Percentiles rank a stretch among this genome's conserved stretches.
Evolutionary conservation across 2,329 filamentous ascomycete genomes (phyloP).

Genomic region (Arthrinium phaeospermum): DNA sequence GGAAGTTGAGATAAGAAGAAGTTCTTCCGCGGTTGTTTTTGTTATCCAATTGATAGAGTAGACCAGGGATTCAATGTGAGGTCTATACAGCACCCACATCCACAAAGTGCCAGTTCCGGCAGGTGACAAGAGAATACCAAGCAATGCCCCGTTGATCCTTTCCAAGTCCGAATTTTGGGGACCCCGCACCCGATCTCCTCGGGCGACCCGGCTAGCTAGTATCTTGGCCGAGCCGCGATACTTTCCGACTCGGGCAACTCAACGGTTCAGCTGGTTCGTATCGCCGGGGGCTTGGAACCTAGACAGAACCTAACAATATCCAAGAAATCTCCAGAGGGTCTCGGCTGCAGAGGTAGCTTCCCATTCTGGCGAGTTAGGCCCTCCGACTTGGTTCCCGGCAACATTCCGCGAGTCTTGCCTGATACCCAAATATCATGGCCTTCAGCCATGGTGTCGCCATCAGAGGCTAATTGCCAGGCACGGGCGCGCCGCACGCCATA

Average conservation of each 20-base stretch:
- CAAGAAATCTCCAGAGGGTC: not conserved
- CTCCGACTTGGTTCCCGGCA: not conserved
- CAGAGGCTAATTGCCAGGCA: not conserved
- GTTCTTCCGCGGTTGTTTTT: not conserved
- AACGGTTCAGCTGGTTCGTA: not conserved
- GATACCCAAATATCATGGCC: not conserved
- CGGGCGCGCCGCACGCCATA: not conserved
- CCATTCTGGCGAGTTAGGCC: not conserved
- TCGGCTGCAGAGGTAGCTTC: not conserved
- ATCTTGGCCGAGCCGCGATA: not conserved
- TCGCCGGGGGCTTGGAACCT: not conserved
- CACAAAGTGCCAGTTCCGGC: not conserved
- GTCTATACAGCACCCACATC: not conserved
- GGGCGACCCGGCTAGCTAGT: not conserved
- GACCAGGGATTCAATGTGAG: not conserved
- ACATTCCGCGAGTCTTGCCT: not conserved
- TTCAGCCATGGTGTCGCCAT: not conserved
- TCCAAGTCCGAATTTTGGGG: not conserved
- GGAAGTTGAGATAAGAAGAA: not conserved
- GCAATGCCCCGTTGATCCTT: not conserved
- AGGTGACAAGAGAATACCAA: conserved; percentile 9
- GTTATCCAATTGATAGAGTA: not conserved
- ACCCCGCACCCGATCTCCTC: not conserved
- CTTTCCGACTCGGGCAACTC: not conserved
- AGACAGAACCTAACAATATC: not conserved